Base-by-base conservation (phyloP, 768 basidiomycete genomes). In the Russula brevipes region DNA sequence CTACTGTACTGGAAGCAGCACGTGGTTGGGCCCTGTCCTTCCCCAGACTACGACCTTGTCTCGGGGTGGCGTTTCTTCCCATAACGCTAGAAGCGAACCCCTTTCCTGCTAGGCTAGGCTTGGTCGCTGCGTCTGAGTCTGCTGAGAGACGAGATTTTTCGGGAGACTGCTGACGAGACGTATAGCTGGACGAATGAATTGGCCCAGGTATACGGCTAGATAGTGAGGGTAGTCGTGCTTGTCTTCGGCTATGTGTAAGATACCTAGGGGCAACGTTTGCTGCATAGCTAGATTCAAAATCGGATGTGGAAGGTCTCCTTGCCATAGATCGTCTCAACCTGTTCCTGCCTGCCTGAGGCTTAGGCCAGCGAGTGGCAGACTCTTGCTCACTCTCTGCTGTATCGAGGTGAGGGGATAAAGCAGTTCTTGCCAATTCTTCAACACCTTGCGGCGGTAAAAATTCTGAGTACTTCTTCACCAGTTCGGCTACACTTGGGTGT, bases 271-370 rank as follows among this genome's bases (percentile, higher is more conserved):
- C 93, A 61, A 94, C 86, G 70, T 94, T 94, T n/a, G 87, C 90
- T 4, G 94, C 93, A 74, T 95, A 96, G 52, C 94, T 85, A 60
- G 89, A 85, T 75, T 96, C 94, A 58, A 92, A 92, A 71, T 96
- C 94, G 6, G 94, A 95, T 10, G 80, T 79, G 9, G 87, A 86
- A 44, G 83, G 75, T 66, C 84, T 85, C 70, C 78, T 81, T 14
- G 75, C 69, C 47, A 80, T 74, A 51, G 79, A 81, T 69, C 84
- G 83, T 61, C 82, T 79, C 39, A 77, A 78, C 66, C 79, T 82
- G 65, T 71, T 79, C 42, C 84, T 80, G 19, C 76, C 59, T 5
- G 78, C 70, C 16, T 70, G 75, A 17, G 80, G 81, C 11, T 70
- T 62, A 59, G 68, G 59, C 73, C 73, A 47, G 67, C 71, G 59